These are phyloP conservation scores for Chrysoporthe cubensis DNA, from an alignment of 2,329 filamentous ascomycete species.

Conservation along the genomic window DNA sequence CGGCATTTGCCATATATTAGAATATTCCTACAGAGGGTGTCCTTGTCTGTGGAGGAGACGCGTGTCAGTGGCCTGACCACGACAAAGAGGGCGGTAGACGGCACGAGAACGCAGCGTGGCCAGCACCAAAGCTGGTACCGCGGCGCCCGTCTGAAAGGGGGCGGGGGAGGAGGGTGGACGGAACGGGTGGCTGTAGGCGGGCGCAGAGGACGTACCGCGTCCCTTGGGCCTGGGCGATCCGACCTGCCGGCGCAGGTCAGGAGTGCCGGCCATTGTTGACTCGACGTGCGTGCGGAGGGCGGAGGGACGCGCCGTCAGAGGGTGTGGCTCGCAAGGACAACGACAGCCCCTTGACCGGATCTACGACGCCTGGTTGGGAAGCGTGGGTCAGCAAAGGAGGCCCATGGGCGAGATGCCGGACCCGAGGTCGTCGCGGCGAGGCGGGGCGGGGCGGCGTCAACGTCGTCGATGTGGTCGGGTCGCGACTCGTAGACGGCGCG, in stretches of 20 bases:
- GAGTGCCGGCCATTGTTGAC: constrained; percentile 27
- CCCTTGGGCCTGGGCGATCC: constrained; percentile 61
- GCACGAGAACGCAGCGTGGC: no score
- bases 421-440: background rate
- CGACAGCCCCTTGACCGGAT: constrained; percentile 41
- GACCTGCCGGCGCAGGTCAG: constrained; percentile 56
- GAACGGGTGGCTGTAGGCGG: background rate
- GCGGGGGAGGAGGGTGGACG: constrained; percentile 14
- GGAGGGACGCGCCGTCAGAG: constrained; percentile 50
- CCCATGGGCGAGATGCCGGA: background rate
- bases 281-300: constrained; percentile 30
- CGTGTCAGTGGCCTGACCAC: constrained; percentile 24
- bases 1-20: constrained; percentile 92
- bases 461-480: background rate
- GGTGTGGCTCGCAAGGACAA: constrained; percentile 1
- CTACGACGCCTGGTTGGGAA: constrained; percentile 46
- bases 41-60: constrained; percentile 61
- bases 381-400: constrained; percentile 32
- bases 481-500: background rate
- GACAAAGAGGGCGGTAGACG: background rate
- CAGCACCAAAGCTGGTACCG: no score
- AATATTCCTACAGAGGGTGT: constrained; percentile 89
- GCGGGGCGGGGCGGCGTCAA: background rate
- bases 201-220: constrained; percentile 49
- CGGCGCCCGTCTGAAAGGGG: no score